These are phyloP conservation scores for Aspergillus transmontanensis DNA, from an alignment of 2,329 filamentous ascomycete genomes.

Conservation along the genomic window DNA sequence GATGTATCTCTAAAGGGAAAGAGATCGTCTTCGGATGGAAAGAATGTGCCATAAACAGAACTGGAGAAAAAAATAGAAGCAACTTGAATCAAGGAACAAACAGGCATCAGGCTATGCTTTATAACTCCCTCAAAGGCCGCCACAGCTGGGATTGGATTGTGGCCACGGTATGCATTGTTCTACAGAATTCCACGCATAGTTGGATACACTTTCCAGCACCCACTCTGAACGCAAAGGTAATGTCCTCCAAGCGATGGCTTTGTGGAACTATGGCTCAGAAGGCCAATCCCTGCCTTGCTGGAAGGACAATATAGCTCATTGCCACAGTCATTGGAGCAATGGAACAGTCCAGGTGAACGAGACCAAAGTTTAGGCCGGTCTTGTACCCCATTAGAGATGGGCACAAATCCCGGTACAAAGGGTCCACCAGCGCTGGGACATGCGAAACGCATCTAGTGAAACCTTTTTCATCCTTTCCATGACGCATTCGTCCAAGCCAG, in stretches of 20 bases:
- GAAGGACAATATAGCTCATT: neutral
- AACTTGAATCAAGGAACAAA: neutral
- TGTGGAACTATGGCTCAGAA: neutral
- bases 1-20: neutral
- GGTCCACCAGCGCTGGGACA: neutral
- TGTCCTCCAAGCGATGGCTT: too few species aligned
- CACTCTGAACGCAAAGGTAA: neutral
- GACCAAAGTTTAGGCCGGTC: neutral
- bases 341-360: neutral
- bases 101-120: neutral
- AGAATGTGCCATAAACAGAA: neutral
- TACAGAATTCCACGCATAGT: neutral
- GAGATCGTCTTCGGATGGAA: neutral
- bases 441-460: neutral
- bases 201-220: neutral
- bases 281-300: neutral
- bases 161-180: neutral
- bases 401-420: neutral
- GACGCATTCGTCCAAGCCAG: constrained; percentile 5
- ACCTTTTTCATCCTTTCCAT: neutral
- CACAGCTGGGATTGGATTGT: neutral
- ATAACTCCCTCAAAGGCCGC: neutral
- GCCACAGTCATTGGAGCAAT: neutral
- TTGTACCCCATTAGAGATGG: neutral
- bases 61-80: neutral